phyloP scores from a whole-genome alignment of 2,329 filamentous ascomycete genomes.

The Talaromyces sp. region DNA sequence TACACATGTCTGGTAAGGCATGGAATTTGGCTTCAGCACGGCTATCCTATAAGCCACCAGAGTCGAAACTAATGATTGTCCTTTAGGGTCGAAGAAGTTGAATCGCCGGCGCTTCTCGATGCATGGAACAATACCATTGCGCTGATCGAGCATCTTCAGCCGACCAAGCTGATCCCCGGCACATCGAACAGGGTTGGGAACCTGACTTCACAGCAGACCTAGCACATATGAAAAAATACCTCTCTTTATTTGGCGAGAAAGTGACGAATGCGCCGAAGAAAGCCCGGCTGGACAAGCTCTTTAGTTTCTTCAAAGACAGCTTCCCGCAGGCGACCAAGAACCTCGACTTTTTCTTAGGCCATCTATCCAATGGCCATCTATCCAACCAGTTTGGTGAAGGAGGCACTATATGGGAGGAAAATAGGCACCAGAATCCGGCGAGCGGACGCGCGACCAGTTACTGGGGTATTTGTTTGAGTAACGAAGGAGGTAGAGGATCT shows the following conservation, averaged over 20 bases:
- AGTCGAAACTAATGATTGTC: too few relatives aligned
- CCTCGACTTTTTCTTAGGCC: conserved; percentile 30
- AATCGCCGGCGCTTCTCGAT: conserved; percentile 20
- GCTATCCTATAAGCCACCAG: too few relatives aligned
- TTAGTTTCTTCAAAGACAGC: too few relatives aligned
- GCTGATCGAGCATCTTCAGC: conserved; percentile 23
- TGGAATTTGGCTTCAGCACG: too few relatives aligned
- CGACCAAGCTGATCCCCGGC: conserved; percentile 15
- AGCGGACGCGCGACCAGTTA: conserved; percentile 12
- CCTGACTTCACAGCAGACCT: background rate
- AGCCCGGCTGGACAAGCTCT: too few relatives aligned
- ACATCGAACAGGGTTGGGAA: background rate
- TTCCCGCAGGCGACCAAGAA: conserved; percentile 16
- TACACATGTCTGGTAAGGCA: too few relatives aligned
- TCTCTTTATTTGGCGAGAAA: conserved; percentile 13
- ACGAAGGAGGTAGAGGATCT: too few relatives aligned
- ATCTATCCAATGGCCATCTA: conserved; percentile 28
- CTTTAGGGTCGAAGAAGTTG: conserved; percentile 22
- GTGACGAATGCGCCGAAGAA: too few relatives aligned
- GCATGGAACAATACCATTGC: conserved; percentile 21
- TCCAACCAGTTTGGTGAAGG: conserved; percentile 29
- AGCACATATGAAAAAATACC: conserved; percentile 1
- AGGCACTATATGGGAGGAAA: conserved; percentile 27
- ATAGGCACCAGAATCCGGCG: conserved; percentile 21
- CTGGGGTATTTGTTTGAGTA: conserved; percentile 15